Evolutionary conservation across 495 filamentous ascomycete species (phyloP).

Genomic region (Immersiella caudata): DNA sequence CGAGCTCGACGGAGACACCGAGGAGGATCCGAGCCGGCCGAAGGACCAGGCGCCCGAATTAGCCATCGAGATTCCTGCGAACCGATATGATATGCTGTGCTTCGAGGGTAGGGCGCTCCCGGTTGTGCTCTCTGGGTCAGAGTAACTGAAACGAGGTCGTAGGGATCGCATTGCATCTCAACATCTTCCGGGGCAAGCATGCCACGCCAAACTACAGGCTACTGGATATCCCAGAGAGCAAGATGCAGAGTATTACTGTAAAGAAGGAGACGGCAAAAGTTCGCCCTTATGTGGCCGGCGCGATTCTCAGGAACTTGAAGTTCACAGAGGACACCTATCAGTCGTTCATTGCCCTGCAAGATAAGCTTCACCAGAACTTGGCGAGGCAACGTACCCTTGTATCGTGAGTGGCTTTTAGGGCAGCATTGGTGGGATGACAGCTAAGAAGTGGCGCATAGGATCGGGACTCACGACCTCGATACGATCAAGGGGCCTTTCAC

Average conservation of each 20-base stretch:
- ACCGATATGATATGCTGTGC: slow-evolving; percentile 98
- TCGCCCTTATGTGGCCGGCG: slow-evolving; percentile 81
- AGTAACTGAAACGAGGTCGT: slow-evolving; percentile 8
- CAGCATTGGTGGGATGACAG: background rate
- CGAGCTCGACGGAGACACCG: slow-evolving; percentile 95
- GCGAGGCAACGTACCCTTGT: slow-evolving; percentile 91
- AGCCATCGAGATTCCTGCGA: slow-evolving; percentile 98
- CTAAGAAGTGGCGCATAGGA: slow-evolving; percentile 40
- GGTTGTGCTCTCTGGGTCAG: background rate
- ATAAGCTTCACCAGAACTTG: slow-evolving; percentile 97
- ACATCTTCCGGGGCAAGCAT: slow-evolving; percentile 82
- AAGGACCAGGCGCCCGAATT: slow-evolving; percentile 87
- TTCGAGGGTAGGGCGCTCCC: slow-evolving; percentile 66
- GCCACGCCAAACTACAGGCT: slow-evolving; percentile 77
- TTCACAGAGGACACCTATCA: slow-evolving; percentile 91
- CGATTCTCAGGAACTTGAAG: slow-evolving; percentile 84
- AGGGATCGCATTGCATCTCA: slow-evolving; percentile 88
- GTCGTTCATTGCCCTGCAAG: slow-evolving; percentile 96
- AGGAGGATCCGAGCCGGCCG: slow-evolving; percentile 63
- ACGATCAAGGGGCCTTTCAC: slow-evolving; percentile 94
- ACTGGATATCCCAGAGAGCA: slow-evolving; percentile 67
- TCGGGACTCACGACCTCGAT: slow-evolving; percentile 96
- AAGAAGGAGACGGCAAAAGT: slow-evolving; percentile 77
- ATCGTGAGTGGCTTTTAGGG: slow-evolving; percentile 45
- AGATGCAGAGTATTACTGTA: slow-evolving; percentile 78